Percentiles rank a stretch among this genome's conserved stretches.
Evolutionary conservation across 176 grass and related monocot genomes (phyloP).

Genomic region (Ensete glaucum): DNA sequence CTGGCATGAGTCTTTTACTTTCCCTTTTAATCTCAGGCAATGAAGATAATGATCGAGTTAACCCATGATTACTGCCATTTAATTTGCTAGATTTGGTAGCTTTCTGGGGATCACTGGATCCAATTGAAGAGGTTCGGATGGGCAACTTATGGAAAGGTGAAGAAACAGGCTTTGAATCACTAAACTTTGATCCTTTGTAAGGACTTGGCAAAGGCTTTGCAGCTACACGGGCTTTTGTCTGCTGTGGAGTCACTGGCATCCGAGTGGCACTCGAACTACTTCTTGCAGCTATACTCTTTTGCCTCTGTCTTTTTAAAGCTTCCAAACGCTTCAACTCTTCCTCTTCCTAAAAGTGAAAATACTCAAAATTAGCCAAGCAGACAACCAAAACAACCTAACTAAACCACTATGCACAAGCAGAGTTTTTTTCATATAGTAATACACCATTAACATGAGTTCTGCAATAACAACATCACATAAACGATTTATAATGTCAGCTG

Average conservation of each 20-base stretch:
- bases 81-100: constrained; percentile 6
- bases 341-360: constrained; percentile 52
- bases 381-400: not conserved
- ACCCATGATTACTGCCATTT: constrained; percentile 29
- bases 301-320: constrained; percentile 71
- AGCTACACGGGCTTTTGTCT: not conserved
- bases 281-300: constrained; percentile 92
- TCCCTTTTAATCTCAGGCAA: constrained; percentile 51
- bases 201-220: constrained; percentile 41
- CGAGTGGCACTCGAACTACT: constrained; percentile 24
- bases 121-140: constrained; percentile 26
- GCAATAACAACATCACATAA: no score
- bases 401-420: not conserved
- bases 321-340: constrained; percentile 81
- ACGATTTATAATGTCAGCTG: not conserved
- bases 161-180: constrained; percentile 21
- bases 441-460: not conserved
- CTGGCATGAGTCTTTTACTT: constrained; percentile 2
- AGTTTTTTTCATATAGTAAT: not conserved
- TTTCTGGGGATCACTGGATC: constrained; percentile 28
- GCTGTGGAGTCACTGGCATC: constrained; percentile 17
- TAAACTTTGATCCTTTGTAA: constrained; percentile 53
- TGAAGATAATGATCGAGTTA: constrained; percentile 60
- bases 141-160: constrained; percentile 21
- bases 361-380: not conserved